Evolutionary conservation across 148 eudicot species (phyloP), one percentile per base, ranked within the genome.

Genomic region (Amaranthus hypochondriacus): DNA sequence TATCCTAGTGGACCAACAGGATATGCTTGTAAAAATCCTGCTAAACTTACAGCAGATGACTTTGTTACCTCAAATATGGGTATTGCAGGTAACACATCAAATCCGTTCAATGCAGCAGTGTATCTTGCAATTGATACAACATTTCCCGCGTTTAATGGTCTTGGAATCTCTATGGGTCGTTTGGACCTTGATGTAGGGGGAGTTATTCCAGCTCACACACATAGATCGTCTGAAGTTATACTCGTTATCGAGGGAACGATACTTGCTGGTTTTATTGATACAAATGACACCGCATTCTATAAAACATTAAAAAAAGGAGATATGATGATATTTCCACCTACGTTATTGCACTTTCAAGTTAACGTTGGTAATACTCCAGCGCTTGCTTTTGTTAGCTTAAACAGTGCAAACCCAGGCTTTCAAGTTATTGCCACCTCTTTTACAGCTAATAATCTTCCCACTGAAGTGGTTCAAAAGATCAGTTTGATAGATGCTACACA

Each of bases 231-330:
- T 0, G 80, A 77, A 13, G 66, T 77, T 39, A 61, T 65, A 2
- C 2, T 72, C 2, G 53, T 77, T 0, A 6, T 65, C 15, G 62
- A 71, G 7, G 80, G 80, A 5, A 39, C 61, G 6, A 71, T 77
- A 9, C 13, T 71, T 47, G 75, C 75, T 0, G 80, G 80, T 0
- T 77, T 77, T 28, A 77, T 77, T 11, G 62, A 51, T 2, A 44
- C 70, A 3, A 39, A 77, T 50, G 56, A 71, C 11, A 65, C 75
- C 0, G 66, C 80, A 4, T 77, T 56, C 63, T 56, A 48, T 66
- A 77, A 71, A 64, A 77, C 75, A 18, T 52, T 77, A 3, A 56
- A 71, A 2, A 68, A n/a, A n/a, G 80, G 80, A n/a, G 80, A 77
- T 4, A 49, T 77, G 11, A 77, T 77, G 71, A 50, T 71, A 2